Percentiles rank a stretch among this genome's conserved stretches.
Evolutionary conservation across 1,284 basidiomycete genomes (phyloP).

Genomic region (Somion occarium): DNA sequence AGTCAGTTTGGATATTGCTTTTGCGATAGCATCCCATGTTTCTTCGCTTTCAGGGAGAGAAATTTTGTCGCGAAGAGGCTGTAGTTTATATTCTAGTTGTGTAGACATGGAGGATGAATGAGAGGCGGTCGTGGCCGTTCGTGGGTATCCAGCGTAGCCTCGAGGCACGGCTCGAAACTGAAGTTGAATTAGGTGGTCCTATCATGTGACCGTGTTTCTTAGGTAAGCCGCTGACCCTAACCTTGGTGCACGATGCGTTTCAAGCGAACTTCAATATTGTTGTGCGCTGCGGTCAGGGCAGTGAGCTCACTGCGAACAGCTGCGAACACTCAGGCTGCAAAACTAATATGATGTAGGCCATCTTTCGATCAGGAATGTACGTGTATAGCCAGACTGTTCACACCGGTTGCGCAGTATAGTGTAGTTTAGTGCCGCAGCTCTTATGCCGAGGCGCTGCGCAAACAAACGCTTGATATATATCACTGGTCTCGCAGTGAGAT

Average conservation of each 20-base stretch:
- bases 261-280: too few species aligned
- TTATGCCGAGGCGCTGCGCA: background rate
- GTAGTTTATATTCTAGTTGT: slow-evolving; percentile 12
- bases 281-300: background rate
- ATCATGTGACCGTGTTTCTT: background rate
- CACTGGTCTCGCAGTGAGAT: background rate
- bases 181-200: too few species aligned
- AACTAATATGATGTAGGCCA: background rate
- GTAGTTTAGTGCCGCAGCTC: background rate
- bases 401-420: background rate
- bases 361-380: background rate
- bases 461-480: background rate
- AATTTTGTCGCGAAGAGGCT: slow-evolving; percentile 29
- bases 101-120: background rate
- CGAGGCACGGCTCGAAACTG: too few species aligned
- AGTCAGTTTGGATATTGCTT: slow-evolving; percentile 47
- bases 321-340: background rate
- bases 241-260: background rate
- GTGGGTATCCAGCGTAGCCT: too few species aligned
- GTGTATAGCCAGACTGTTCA: background rate
- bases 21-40: slow-evolving; percentile 74
- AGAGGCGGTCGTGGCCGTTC: background rate
- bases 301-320: background rate
- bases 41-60: slow-evolving; percentile 73
- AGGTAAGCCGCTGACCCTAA: background rate